These are phyloP conservation scores for Raffaelea arxii DNA, from an alignment of 2,329 filamentous ascomycete species.

Conservation along the genomic window DNA sequence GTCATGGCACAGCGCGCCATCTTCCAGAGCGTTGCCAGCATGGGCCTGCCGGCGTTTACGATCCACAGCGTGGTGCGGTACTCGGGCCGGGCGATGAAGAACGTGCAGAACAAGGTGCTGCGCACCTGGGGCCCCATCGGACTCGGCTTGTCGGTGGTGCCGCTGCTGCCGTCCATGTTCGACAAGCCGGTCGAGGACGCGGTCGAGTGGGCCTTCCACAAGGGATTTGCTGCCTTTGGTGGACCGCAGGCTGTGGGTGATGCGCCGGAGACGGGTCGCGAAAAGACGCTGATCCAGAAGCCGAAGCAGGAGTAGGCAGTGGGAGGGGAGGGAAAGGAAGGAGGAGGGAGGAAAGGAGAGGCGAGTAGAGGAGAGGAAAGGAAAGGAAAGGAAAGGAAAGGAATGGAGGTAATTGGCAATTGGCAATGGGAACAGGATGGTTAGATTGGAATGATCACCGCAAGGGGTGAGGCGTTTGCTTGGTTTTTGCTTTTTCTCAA, in stretches of 20 bases:
- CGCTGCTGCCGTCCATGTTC: slow-evolving; percentile 74
- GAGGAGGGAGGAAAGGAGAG: slow-evolving; percentile 11
- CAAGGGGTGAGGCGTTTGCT: too few species aligned
- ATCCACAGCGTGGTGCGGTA: slow-evolving; percentile 92
- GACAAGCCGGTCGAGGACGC: slow-evolving; percentile 88
- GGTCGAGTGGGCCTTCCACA: slow-evolving; percentile 84
- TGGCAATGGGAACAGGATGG: too few species aligned
- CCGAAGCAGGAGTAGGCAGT: slow-evolving; percentile 32
- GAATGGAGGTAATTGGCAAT: too few species aligned
- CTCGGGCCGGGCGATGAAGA: slow-evolving; percentile 76
- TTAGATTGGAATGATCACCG: too few species aligned
- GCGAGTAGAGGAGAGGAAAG: neutral
- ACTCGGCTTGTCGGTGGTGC: slow-evolving; percentile 66
- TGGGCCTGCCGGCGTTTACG: slow-evolving; percentile 89
- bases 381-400: neutral
- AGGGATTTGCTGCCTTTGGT: slow-evolving; percentile 64
- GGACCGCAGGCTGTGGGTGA: slow-evolving; percentile 48
- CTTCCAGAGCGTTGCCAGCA: slow-evolving; percentile 84
- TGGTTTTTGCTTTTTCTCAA: too few species aligned
- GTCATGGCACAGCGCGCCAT: slow-evolving; percentile 86
- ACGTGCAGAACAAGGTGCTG: slow-evolving; percentile 63
- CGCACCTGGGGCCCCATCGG: slow-evolving; percentile 89
- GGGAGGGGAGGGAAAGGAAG: neutral
- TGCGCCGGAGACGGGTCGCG: slow-evolving; percentile 43
- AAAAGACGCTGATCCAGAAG: slow-evolving; percentile 30